Base-by-base conservation (phyloP, 23 red algal species). In the Gracilariopsis chorda region DNA sequence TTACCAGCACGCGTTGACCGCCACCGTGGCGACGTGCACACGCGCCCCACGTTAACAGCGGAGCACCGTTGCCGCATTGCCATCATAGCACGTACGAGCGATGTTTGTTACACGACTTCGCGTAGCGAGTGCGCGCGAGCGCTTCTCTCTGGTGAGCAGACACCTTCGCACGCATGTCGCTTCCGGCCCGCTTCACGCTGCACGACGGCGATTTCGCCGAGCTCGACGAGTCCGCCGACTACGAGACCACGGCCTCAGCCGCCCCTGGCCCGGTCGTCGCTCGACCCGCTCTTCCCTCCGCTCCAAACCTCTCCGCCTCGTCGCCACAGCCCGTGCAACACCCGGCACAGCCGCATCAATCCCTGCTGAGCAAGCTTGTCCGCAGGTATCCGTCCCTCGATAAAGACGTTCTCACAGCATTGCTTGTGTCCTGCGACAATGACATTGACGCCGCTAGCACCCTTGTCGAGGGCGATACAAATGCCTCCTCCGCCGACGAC, bases 341-440 rank as follows among this genome's bases (percentile, higher is more conserved):
- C n/a, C n/a, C n/a, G n/a, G n/a, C n/a, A n/a, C 39, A 73, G 12
- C 10, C 37, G 0, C 67, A 46, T 7, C 16, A 36, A 7, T 36
- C 67, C 47, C 40, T 73, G 36, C 37, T 73, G 3, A 45, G 19
- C 20, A 73, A 73, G 67, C 67, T 73, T 46, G 67, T 46, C 17
- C 39, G 39, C 40, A 73, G 67, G 17, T 80, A 80, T 21, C 76
- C 76, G 2, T 80, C 76, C 19, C 30, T 80, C 21, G 76, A 80
- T 21, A 1, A n/a, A 2, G 76, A 43, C 17, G 76, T 48, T 12
- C 48, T 80, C 48, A 41, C 42, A 6, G 42, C 76, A 28, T 34
- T 80, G 4, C 42, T 80, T 4, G 55, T 17, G 11, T 43, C 76
- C 24, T 57, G 76, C 34, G 47, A 57, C 32, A 57, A 80, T 36